Conservation (phyloP, 176 grass and related monocot species). For the Phragmites australis region DNA sequence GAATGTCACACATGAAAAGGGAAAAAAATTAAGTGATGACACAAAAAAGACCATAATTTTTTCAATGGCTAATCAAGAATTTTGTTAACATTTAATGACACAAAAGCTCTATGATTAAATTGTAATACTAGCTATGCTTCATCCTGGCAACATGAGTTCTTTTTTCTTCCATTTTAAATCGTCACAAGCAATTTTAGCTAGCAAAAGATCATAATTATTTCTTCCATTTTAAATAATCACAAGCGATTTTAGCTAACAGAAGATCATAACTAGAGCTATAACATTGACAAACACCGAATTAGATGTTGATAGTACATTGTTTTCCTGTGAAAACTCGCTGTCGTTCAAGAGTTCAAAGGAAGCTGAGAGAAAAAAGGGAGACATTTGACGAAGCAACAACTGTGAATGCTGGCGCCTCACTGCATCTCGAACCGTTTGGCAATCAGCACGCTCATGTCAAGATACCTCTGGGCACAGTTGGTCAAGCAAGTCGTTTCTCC, state of each 20-base stretch:
- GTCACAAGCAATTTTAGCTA: neutral
- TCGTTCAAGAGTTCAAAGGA: constrained; percentile 1
- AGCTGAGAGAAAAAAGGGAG: neutral
- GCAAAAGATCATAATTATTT: neutral
- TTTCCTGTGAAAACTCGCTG: neutral
- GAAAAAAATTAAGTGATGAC: too few species aligned
- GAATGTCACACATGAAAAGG: too few species aligned
- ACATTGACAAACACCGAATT: neutral
- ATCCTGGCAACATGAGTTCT: too few species aligned
- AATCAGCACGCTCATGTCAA: constrained; percentile 76
- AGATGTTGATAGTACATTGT: neutral
- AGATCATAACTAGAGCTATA: neutral
- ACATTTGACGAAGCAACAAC: neutral
- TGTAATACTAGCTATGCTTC: too few species aligned
- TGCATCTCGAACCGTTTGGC: constrained; percentile 68
- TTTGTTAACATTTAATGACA: too few species aligned
- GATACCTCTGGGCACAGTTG: constrained; percentile 69
- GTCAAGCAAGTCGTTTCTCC: constrained; percentile 71
- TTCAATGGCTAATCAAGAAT: too few species aligned
- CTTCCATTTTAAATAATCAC: neutral
- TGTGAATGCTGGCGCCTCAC: constrained; percentile 2
- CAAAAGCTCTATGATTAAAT: too few species aligned
- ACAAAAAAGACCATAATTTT: too few species aligned
- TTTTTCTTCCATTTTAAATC: neutral
- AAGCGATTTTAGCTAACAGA: too few species aligned